These are phyloP conservation scores for Erodium moschatum DNA, from an alignment of 441 rosid genomes.

Conservation along the genomic window DNA sequence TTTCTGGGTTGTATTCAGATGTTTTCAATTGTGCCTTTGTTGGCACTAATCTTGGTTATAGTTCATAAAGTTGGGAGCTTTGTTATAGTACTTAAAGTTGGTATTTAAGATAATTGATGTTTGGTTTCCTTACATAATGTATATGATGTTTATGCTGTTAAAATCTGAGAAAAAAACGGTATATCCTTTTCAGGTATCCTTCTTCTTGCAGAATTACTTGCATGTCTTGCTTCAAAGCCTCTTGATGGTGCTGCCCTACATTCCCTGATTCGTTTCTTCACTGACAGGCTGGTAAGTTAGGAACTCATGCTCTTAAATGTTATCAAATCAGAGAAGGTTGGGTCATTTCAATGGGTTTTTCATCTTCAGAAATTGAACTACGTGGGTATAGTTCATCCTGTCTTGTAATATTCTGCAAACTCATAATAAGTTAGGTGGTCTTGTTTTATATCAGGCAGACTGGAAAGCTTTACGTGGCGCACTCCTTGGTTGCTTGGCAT, in stretches of 20 bases:
- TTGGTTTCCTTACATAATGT: not conserved
- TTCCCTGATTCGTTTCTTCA: slow-evolving; percentile 54
- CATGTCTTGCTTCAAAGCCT: slow-evolving; percentile 43
- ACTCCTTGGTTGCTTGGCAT: slow-evolving; percentile 80
- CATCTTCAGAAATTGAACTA: not conserved
- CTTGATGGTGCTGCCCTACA: slow-evolving; percentile 46
- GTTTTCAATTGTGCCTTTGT: not conserved
- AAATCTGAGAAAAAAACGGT: no score
- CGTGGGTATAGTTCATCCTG: not conserved
- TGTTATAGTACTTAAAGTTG: not conserved
- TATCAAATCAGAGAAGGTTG: not conserved
- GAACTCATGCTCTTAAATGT: slow-evolving; percentile 14
- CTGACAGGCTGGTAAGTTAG: slow-evolving; percentile 69
- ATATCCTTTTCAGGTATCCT: slow-evolving; percentile 44
- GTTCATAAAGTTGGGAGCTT: not conserved
- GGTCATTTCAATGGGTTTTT: not conserved
- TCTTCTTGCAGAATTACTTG: slow-evolving; percentile 66
- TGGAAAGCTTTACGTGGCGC: slow-evolving; percentile 89
- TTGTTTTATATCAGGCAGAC: slow-evolving; percentile 62
- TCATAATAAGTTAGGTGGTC: slow-evolving; percentile 28
- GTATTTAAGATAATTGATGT: not conserved
- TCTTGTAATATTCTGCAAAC: slow-evolving; percentile 17
- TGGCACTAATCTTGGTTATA: not conserved
- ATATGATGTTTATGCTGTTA: not conserved
- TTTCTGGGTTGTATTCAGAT: slow-evolving; percentile 4